Percentiles rank a stretch among this genome's conserved stretches.
These are phyloP conservation scores for Malus fusca DNA, from an alignment of 306 rosid genomes.

Conservation along the genomic window DNA sequence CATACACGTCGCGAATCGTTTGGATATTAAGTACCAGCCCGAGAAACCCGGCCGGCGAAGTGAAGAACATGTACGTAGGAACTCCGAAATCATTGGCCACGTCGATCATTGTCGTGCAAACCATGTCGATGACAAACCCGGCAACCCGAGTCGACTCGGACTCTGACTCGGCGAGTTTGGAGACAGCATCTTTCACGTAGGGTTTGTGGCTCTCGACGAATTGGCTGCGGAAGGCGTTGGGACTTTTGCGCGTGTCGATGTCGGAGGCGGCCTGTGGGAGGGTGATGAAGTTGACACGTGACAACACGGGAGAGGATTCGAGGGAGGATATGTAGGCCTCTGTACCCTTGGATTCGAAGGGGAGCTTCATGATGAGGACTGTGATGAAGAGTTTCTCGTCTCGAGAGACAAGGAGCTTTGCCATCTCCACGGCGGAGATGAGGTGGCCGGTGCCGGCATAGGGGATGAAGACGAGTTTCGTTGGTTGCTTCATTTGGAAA, in stretches of 20 bases:
- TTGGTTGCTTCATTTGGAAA: background rate
- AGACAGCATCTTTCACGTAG: slow-evolving; percentile 18
- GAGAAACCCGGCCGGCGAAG: slow-evolving; percentile 30
- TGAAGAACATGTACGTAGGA: slow-evolving; percentile 34
- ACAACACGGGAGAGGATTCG: background rate
- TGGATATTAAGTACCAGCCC: slow-evolving; percentile 27
- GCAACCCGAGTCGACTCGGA: slow-evolving; percentile 22
- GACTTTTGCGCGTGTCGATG: background rate
- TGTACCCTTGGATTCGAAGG: background rate
- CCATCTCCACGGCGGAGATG: slow-evolving; percentile 9
- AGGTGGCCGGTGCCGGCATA: slow-evolving; percentile 12
- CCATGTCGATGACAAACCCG: slow-evolving; percentile 51
- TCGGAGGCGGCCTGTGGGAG: background rate
- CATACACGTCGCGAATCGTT: slow-evolving; percentile 12
- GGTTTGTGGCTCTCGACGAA: slow-evolving; percentile 19
- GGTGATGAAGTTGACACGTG: background rate
- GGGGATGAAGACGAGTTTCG: slow-evolving; percentile 10
- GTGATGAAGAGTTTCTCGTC: slow-evolving; percentile 4
- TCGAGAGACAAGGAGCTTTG: slow-evolving; percentile 4
- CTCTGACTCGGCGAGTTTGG: background rate
- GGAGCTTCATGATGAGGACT: background rate
- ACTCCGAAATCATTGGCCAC: slow-evolving; percentile 34
- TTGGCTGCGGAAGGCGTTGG: background rate
- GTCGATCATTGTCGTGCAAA: slow-evolving; percentile 40
- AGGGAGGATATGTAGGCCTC: background rate